Percentiles rank a stretch among this genome's conserved stretches.
phyloP scores from a whole-genome alignment of 1,284 basidiomycete genomes.

The Pseudozyma tsukubaensis region DNA sequence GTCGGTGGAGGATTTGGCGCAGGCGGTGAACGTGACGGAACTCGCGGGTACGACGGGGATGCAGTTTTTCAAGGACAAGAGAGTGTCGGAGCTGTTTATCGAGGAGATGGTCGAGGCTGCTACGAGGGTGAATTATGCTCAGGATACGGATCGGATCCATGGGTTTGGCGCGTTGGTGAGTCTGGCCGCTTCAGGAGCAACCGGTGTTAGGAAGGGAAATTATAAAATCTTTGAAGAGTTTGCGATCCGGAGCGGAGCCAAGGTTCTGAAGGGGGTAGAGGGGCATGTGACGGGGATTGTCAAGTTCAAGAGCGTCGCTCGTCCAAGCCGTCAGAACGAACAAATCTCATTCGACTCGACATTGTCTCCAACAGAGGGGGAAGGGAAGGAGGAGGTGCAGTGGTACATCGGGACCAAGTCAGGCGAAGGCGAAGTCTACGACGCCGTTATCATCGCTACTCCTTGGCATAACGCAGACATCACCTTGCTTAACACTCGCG shows the following conservation, averaged over 20 bases:
- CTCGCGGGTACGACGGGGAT: slow-evolving; percentile 48
- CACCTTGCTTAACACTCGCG: slow-evolving; percentile 61
- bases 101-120: slow-evolving; percentile 84
- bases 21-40: slow-evolving; percentile 73
- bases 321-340: not conserved
- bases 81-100: slow-evolving; percentile 68
- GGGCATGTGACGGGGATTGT: slow-evolving; percentile 66
- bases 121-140: slow-evolving; percentile 86
- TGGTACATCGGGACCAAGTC: slow-evolving; percentile 64
- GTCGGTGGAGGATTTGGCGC: slow-evolving; percentile 74
- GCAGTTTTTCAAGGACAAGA: slow-evolving; percentile 60
- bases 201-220: slow-evolving; percentile 82
- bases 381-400: slow-evolving; percentile 13
- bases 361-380: too few species aligned
- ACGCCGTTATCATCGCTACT: slow-evolving; percentile 63
- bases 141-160: slow-evolving; percentile 80
- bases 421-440: slow-evolving; percentile 59
- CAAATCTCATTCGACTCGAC: too few species aligned
- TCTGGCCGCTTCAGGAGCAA: slow-evolving; percentile 79
- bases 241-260: slow-evolving; percentile 75
- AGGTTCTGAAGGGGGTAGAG: slow-evolving; percentile 42
- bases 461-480: slow-evolving; percentile 65
- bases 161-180: slow-evolving; percentile 81
- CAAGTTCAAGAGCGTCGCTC: slow-evolving; percentile 26
- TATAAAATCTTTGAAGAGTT: slow-evolving; percentile 86